Evolutionary conservation across 2,329 filamentous ascomycete species (phyloP), one percentile per base, ranked within the genome.

Genomic region (Ustulina deusta): DNA sequence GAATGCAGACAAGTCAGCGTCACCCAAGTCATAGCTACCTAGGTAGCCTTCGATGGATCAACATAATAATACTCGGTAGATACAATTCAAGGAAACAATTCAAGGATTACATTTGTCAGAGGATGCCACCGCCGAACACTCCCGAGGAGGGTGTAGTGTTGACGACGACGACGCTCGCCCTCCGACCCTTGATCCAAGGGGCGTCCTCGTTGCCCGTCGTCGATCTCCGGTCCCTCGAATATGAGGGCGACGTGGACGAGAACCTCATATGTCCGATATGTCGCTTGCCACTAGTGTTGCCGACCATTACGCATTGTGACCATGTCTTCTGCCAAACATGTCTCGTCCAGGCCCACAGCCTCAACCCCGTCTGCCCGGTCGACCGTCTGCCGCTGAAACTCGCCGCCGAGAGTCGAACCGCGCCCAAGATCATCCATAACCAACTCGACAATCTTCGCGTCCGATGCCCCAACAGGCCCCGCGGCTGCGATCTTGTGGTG

Each of bases 241-340:
- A 85, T 71, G 78, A 81, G 63, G 71, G 80, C 20, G 74, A 79
- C 40, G 69, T 77, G 27, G 84, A 87, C 71, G 78, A 82, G 63
- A 85, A 84, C 55, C 77, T 86, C 13, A 79, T 87, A 63, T 85
- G 83, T 58, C 84, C 85, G 3, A 85, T 88, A 68, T 91, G 89
- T 78, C 87, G 86, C 72, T 83, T 87, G 11, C 86, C 89, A 2
- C 83, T 91, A 48, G 80, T 90, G 55, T 82, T 86, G 15, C 88
- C 89, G 0, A 82, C 89, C 55, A 89, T 88, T 48, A 90, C 88
- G 0, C 80, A 81, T 7, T 91, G 89, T 78, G 86, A 89, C 65
- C 89, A 91, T 75, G 89, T 87, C 13, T 91, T 91, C 75, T 91
- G 89, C 73, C 83, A 84, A 59, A 81, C 81, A 4, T 91, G 89